Conservation (phyloP, 495 filamentous ascomycete species). For the Xylaria cubensis region DNA sequence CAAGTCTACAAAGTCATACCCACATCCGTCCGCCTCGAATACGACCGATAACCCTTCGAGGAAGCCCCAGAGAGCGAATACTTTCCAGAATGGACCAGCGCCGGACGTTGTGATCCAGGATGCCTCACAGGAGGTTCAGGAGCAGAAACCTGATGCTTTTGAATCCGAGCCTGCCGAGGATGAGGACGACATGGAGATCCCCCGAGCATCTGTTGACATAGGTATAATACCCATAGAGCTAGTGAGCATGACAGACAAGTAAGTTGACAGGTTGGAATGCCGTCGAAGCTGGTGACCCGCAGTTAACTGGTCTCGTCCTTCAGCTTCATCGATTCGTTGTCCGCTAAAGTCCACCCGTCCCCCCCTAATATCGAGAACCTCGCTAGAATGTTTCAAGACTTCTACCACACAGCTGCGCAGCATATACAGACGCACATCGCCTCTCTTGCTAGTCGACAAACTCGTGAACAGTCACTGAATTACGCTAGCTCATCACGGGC, state of each 20-base stretch:
- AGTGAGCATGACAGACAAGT: conserved; percentile 87
- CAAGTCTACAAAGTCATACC: conserved; percentile 57
- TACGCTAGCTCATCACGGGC: conserved; percentile 55
- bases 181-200: conserved; percentile 57
- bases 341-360: conserved; percentile 82
- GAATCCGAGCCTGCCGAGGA: conserved; percentile 49
- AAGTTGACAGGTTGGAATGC: conserved; percentile 32
- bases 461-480: conserved; percentile 63
- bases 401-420: conserved; percentile 81
- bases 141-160: conserved; percentile 50
- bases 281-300: background rate
- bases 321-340: conserved; percentile 91
- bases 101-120: conserved; percentile 48
- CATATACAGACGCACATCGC: conserved; percentile 91
- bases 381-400: conserved; percentile 90
- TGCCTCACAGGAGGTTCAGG: conserved; percentile 30
- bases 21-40: conserved; percentile 57
- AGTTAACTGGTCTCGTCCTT: conserved; percentile 17
- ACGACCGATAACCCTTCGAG: conserved; percentile 43
- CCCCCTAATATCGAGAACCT: conserved; percentile 86
- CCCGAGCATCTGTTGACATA: conserved; percentile 66
- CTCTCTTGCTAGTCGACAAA: conserved; percentile 75
- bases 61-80: conserved; percentile 65
- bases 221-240: conserved; percentile 94
- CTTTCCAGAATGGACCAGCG: conserved; percentile 62